These are phyloP conservation scores for Stentor coeruleus DNA, from an alignment of 73 alveolate genomes.

Conservation along the genomic window DNA sequence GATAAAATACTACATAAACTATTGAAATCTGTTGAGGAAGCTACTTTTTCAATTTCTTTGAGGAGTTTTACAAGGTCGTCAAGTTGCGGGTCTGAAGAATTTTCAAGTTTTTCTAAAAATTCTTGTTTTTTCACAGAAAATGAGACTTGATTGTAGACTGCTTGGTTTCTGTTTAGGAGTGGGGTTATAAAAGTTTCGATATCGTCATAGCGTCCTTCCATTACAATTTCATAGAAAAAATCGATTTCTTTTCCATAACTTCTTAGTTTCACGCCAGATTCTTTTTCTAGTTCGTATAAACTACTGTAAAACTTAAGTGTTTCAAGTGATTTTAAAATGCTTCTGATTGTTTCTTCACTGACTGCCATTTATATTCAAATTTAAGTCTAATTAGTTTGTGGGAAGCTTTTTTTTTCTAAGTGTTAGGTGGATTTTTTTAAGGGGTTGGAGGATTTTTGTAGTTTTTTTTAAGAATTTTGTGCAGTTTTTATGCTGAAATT, in stretches of 20 bases:
- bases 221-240: conserved; percentile 73
- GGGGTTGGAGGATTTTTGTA: too few relatives aligned
- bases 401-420: too few relatives aligned
- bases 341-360: conserved; percentile 10
- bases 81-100: conserved; percentile 40
- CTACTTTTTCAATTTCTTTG: conserved; percentile 54
- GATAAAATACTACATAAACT: conserved; percentile 64
- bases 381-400: too few relatives aligned
- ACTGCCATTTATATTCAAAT: too few relatives aligned
- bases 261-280: conserved; percentile 58
- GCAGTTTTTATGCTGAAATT: too few relatives aligned
- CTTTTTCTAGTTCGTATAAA: conserved; percentile 76
- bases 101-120: conserved; percentile 72
- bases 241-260: conserved; percentile 80
- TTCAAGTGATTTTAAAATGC: conserved; percentile 42
- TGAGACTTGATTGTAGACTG: conserved; percentile 61
- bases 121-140: conserved; percentile 83
- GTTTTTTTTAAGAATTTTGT: too few relatives aligned
- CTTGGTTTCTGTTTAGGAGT: conserved; percentile 52
- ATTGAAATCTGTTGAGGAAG: conserved; percentile 60
- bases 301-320: conserved; percentile 49
- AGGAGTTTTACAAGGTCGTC: conserved; percentile 45
- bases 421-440: too few relatives aligned
- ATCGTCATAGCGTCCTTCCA: conserved; percentile 88
- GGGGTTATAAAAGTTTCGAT: conserved; percentile 83